Percentiles rank a stretch among this genome's conserved stretches.
These are phyloP conservation scores for Parastagonospora avenae DNA, from an alignment of 2,329 filamentous ascomycete species.

Conservation along the genomic window DNA sequence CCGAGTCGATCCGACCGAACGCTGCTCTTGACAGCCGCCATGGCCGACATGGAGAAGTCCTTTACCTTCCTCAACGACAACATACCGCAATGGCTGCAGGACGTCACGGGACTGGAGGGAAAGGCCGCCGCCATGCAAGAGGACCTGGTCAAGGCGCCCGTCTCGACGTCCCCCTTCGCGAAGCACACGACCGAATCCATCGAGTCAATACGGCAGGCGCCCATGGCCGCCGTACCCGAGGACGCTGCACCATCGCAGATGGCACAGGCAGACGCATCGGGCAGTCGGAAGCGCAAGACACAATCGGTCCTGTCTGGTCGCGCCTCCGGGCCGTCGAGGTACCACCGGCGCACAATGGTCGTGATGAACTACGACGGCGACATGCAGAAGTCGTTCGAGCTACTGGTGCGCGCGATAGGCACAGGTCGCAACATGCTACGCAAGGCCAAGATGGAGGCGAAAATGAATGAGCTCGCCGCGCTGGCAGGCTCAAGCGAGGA, in stretches of 20 bases:
- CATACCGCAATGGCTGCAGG: conserved; percentile 46
- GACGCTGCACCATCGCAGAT: conserved; percentile 17
- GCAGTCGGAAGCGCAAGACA: conserved; percentile 51
- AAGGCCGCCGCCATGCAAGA: conserved; percentile 43
- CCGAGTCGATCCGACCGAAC: background rate
- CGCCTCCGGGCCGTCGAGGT: conserved; percentile 56
- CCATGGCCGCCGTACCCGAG: conserved; percentile 30
- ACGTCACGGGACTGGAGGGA: conserved; percentile 36
- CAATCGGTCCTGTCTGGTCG: conserved; percentile 48
- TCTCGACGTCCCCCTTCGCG: conserved; percentile 30
- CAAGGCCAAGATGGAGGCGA: conserved; percentile 84
- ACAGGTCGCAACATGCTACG: conserved; percentile 81
- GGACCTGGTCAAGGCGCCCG: conserved; percentile 36
- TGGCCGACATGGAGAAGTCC: conserved; percentile 46
- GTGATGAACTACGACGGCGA: conserved; percentile 93
- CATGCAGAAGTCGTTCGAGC: conserved; percentile 81
- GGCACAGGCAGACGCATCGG: conserved; percentile 20
- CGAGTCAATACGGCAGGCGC: conserved; percentile 40
- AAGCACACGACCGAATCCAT: conserved; percentile 43
- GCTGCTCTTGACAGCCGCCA: conserved; percentile 19
- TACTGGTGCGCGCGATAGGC: conserved; percentile 80
- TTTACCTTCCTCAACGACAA: conserved; percentile 47
- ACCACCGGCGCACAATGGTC: conserved; percentile 75
- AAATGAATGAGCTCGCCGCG: conserved; percentile 60
- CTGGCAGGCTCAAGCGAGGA: conserved; percentile 37